A percentile compares a stretch with the other conserved stretches of the same genome.
phyloP scores from a whole-genome alignment of 768 basidiomycete species.

The Lyophyllum atratum region DNA sequence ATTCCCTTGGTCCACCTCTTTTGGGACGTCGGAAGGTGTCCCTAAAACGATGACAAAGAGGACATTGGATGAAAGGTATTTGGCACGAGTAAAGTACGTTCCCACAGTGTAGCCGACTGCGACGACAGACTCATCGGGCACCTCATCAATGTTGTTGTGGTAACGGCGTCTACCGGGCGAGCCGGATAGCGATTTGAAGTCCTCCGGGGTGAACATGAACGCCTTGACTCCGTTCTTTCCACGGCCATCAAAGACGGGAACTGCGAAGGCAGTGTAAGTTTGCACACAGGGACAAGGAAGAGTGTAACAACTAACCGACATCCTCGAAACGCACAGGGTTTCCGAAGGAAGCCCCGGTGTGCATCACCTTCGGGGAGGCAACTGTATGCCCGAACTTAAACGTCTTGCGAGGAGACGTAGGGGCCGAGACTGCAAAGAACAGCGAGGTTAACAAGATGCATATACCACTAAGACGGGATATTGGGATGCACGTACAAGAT shows the following conservation, averaged over 20 bases:
- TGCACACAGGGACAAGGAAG: neutral
- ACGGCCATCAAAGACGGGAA: slow-evolving; percentile 13
- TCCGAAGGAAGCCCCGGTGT: neutral
- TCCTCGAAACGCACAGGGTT: neutral
- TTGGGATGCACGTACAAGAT: no score
- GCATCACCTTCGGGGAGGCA: neutral
- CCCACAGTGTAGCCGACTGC: neutral
- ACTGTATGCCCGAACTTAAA: neutral
- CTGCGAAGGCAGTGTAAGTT: neutral
- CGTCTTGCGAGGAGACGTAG: neutral
- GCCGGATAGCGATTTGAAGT: neutral
- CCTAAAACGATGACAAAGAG: slow-evolving; percentile 1
- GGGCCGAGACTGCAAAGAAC: neutral
- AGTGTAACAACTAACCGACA: neutral
- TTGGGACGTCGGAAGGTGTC: neutral
- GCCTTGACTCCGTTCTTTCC: neutral
- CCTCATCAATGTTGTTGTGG: neutral
- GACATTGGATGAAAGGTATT: neutral
- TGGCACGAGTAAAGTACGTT: neutral
- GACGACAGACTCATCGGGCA: neutral
- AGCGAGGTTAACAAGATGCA: neutral
- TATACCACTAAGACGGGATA: no score
- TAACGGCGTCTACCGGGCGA: neutral
- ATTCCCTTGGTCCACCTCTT: neutral
- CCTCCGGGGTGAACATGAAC: neutral